Base-by-base conservation (phyloP, 768 basidiomycete species). In the Mycena albidolilacea region DNA sequence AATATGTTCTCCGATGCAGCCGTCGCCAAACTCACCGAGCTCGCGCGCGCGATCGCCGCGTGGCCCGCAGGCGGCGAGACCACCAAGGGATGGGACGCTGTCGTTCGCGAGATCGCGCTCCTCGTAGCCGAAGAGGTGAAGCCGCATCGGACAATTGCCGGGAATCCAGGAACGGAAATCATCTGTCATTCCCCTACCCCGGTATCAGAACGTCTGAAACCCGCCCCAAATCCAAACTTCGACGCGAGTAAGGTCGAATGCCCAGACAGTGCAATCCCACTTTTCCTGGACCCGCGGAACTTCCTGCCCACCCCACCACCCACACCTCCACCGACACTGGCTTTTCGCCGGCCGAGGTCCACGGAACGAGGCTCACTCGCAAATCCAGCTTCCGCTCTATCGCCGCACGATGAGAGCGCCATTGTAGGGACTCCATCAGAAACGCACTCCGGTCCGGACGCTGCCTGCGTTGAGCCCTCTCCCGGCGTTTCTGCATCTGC, bases 1-100 rank as follows among this genome's bases (percentile, higher is more conserved):
- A 60, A n/a, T n/a, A 21, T 73, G 74, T 82, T 84, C 78, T 73
- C 80, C n/a, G 76, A 71, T 41, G 83, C 86, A 23, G 83, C 71
- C 5, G 60, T 64, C 38, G 80, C 81, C 62, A 81, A 79, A n/a
- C 80, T 84, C 57, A 81, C 81, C 60, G 82, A 81, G 65, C 69
- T 77, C 14, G 76, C 74, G 35, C 80, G 78, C 65, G 77, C 81
- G 55, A 80, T 84, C 62, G 80, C 84, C 41, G 69, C 78, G 58
- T 77, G 76, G 76, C 76, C 76, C 3, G 69, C 66, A 30, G 50
- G 60, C 3, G 3, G 37, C 5, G 55, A 67, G 54, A 63, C 54
- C 44, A 21, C 59, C 23, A 23, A 62, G 5, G 50, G 48, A 50
- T 76, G 75, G 71, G 58, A 61, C 41, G 5, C 2, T 0, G 43